Base-by-base conservation (phyloP, 2,329 filamentous ascomycete species). In the Diplodia mutila region DNA sequence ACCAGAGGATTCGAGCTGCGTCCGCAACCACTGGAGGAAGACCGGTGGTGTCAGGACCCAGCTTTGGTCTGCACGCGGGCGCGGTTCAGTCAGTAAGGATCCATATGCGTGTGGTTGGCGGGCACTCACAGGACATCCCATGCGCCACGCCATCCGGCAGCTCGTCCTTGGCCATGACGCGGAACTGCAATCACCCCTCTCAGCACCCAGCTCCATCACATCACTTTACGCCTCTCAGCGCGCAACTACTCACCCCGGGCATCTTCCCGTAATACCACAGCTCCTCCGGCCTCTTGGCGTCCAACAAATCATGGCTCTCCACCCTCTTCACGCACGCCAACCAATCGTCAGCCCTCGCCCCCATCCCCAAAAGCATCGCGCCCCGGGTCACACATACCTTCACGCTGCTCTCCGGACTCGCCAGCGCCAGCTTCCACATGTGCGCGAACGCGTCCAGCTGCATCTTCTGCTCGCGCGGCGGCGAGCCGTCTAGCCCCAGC, bases 11-110 rank as follows among this genome's bases (percentile, higher is more conserved):
- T 74, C 71, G 3, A 74, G 65, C 53, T 61, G 61, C 34, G 54
- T 59, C 25, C 68, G 53, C 2, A 74, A 57, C 74, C 73, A 75
- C n/a, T 69, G 68, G 1, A 75, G 69, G 53, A 75, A 74, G n/a
- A 71, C 65, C 3, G 42, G 39, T 9, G 74, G 73, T 0, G 69
- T 72, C 29, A 74, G 11, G 5, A 74, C 71, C 9, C 27, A 54
- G 6, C 12, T 29, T 9, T 53, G 27, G 4, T 53, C 51, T 53
- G 14, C 9, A 7, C 27, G 18, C 7, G 3, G n/a, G n/a, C n/a
- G n/a, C n/a, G n/a, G n/a, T n/a, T n/a, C n/a, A n/a, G 7, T 42
- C 18, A n/a, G 49, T 18, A 52, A 25, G n/a, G n/a, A n/a, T n/a
- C n/a, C n/a, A n/a, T n/a, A n/a, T n/a, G n/a, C n/a, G n/a, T n/a